Base-by-base conservation (phyloP, 2,329 filamentous ascomycete genomes). In the Erysiphe pulchra region DNA sequence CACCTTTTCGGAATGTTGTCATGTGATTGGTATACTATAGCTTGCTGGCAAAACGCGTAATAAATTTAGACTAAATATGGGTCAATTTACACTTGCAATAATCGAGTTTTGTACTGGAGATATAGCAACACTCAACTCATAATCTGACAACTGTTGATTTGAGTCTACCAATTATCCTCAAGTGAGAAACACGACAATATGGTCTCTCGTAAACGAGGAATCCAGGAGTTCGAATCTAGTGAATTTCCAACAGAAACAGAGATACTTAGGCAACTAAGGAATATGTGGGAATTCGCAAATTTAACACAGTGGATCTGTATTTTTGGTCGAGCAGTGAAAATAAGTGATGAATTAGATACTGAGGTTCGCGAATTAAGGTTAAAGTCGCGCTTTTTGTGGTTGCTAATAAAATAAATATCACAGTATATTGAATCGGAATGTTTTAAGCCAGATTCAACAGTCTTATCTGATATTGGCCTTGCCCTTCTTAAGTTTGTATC, bases 281-380 rank as follows among this genome's bases (percentile, higher is more conserved):
- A 82, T 59, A 85, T 82, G 70, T 95, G 87, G 86, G 81, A 94
- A 61, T 94, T 95, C 62, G 83, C 87, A 49, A 87, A 85, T 56
- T 65, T 95, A 8, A 85, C 80, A 63, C 87, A 98, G 63, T 98
- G 85, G 71, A 82, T 95, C 49, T 81, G 78, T 59, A 73, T 87
- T 37, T 98, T 98, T 61, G 86, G 87, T 50, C 77, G 80, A 55
- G 77, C 77, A 39, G 77, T 92, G 59, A 94, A 92, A 64, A 81
- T 95, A 52, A 79, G 90, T 54, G 80, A 92, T 50, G 76, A 80
- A 57, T 70, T 94, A 50, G 84, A 87, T 57, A 80, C 94, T 51
- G 86, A 95, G 65, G 90, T 93, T 73, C 55, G 65, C 55, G 28
- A 49, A 46, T 44, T 28, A 28, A 43, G n/a, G 33, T 34, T n/a